Percentiles rank a stretch among this genome's conserved stretches.
Conservation (phyloP, 176 grass and related monocot genomes). For the Triticum monococcum region DNA sequence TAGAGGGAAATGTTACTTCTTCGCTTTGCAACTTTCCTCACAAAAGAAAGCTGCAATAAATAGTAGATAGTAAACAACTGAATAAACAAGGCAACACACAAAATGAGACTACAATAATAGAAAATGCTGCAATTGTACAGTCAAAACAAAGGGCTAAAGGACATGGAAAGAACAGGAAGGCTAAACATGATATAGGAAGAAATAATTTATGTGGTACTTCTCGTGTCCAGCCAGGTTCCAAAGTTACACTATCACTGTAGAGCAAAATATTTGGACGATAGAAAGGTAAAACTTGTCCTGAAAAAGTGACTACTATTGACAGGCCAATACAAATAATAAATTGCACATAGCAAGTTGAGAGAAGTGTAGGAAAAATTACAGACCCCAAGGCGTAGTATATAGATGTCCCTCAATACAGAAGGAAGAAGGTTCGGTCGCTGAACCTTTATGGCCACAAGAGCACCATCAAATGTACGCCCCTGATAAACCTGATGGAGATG, state of each 20-base stretch:
- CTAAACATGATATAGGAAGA: neutral
- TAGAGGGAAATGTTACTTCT: constrained; percentile 83
- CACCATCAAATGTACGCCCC: constrained; percentile 71
- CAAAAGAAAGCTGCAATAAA: constrained; percentile 64
- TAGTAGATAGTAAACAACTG: constrained; percentile 16
- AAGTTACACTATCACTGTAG: neutral
- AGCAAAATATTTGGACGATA: neutral
- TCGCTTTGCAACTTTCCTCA: constrained; percentile 78
- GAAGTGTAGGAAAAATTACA: constrained; percentile 29
- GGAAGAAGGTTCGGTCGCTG: constrained; percentile 83
- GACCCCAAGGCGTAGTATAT: constrained; percentile 90
- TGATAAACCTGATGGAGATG: constrained; percentile 68
- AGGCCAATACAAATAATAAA: constrained; percentile 1
- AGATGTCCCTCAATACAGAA: constrained; percentile 77
- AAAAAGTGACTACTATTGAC: neutral
- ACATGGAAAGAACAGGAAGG: neutral
- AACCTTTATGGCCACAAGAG: constrained; percentile 88
- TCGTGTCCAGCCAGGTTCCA: neutral
- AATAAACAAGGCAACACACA: constrained; percentile 1
- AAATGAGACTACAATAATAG: neutral
- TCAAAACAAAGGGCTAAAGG: constrained; percentile 1
- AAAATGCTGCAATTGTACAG: constrained; percentile 3
- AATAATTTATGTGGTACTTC: neutral
- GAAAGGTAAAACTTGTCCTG: neutral
- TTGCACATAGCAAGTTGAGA: neutral